Conservation (phyloP, 257 asterid species). For the Ophiorrhiza pumila region DNA sequence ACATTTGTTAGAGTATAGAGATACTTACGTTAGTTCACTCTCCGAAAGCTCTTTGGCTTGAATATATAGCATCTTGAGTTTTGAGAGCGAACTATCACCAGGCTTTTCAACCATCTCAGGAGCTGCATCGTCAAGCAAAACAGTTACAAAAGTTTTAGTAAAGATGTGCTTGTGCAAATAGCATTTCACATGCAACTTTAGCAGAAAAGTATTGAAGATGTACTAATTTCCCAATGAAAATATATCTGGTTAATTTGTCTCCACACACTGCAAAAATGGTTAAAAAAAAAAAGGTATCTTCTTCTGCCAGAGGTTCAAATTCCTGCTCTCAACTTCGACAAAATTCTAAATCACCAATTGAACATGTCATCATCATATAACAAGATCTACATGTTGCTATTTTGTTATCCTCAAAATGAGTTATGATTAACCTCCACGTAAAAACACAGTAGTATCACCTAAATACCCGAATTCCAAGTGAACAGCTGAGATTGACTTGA, state of each 20-base stretch:
- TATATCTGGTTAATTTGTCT: not conserved
- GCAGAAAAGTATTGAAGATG: not conserved
- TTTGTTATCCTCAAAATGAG: not conserved
- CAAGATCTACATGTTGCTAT: not conserved
- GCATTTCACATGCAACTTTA: not conserved
- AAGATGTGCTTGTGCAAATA: not conserved
- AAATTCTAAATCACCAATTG: not conserved
- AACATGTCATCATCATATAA: not conserved
- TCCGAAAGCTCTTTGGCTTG: conserved; percentile 90
- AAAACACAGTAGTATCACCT: no score
- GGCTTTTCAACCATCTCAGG: conserved; percentile 90
- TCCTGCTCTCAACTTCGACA: not conserved
- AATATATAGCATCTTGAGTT: conserved; percentile 67
- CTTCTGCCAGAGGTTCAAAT: not conserved
- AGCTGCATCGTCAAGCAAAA: conserved; percentile 43
- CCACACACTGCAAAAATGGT: not conserved
- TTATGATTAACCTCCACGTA: not conserved
- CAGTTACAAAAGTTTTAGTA: not conserved
- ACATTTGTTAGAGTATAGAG: not conserved
- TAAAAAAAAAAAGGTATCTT: not conserved
- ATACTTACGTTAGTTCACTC: conserved; percentile 65
- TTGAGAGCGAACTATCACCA: conserved; percentile 69
- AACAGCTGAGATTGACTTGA: not conserved
- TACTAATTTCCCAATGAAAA: not conserved
- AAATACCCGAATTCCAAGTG: not conserved